Base-by-base conservation (phyloP, 176 grass and related monocot species). In the Phyllostachys edulis region DNA sequence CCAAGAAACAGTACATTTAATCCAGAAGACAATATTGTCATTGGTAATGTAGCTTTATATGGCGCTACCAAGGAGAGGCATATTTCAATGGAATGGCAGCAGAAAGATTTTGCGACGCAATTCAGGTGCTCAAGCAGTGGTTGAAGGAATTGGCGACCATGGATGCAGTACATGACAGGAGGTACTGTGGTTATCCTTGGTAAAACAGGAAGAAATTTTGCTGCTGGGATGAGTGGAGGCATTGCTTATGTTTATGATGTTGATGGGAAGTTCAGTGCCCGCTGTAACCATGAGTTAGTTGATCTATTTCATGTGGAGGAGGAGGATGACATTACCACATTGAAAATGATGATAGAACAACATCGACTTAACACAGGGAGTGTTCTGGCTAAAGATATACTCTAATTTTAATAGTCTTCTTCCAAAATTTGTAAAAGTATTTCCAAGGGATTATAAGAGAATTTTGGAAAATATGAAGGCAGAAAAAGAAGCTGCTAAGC, bases 1-100 rank as follows among this genome's bases (percentile, higher is more conserved):
- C 93, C 93, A 67, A 90, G 81, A 80, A 80, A 82, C 66, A 96
- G 93, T 76, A 82, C 88, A 78, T 99, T 99, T 84, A 85, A 61
- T 72, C 90, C 96, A 46, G 91, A 96, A 49, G 91, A 99, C 54
- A 99, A 99, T 87, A 99, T 99, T 85, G 91, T 99, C 34, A 94
- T 99, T 69, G 96, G 96, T 77, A 99, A 99, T 90, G 96, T 99
- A 72, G 96, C 96, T 83, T 66, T 99, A 9, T 99, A 99, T 82
- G 96, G 96, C 73, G 96, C 96, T 44, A 99, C 92, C 74, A 89
- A 73, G 96, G 96, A 68, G 93, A 99, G 82, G 96, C 93, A 63
- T 99, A 99, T 85, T 96, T 99, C 65, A 99, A 94, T 68, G 96
- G 96, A 65, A 96, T 99, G 96, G 96, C 96, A 61, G 93, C 96